Evolutionary conservation across 768 basidiomycete genomes (phyloP).

Genomic region (Kwoniella europaea): DNA sequence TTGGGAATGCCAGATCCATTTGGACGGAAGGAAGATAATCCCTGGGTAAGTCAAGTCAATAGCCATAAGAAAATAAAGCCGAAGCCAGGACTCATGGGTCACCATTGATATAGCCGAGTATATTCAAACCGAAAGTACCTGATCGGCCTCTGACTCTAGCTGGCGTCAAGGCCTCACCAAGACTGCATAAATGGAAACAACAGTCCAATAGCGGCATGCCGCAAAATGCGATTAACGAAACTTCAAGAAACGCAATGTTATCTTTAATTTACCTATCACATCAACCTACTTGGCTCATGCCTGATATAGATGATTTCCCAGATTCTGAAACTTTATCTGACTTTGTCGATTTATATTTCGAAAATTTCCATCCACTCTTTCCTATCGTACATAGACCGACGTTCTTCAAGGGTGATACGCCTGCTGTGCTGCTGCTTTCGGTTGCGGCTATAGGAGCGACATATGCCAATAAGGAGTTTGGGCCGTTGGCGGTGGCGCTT

Average conservation of each 20-base stretch:
- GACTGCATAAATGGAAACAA: constrained; percentile 16
- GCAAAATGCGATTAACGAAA: constrained; percentile 17
- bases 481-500: constrained; percentile 47
- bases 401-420: constrained; percentile 33
- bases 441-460: constrained; percentile 49
- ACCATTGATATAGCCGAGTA: too few relatives aligned
- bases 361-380: constrained; percentile 48
- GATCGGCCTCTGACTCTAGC: constrained; percentile 45
- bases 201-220: constrained; percentile 1
- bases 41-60: too few relatives aligned
- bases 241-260: constrained; percentile 49
- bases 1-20: constrained; percentile 37
- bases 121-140: constrained; percentile 49
- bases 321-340: constrained; percentile 46
- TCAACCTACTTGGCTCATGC: constrained; percentile 45
- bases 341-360: constrained; percentile 51
- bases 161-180: constrained; percentile 45
- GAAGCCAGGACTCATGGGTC: too few relatives aligned
- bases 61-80: too few relatives aligned
- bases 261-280: constrained; percentile 50
- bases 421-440: constrained; percentile 40
- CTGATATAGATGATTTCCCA: constrained; percentile 51
- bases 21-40: constrained; percentile 42
- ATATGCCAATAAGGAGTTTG: constrained; percentile 46
- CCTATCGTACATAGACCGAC: constrained; percentile 46